Percentiles rank a stretch among this genome's conserved stretches.
phyloP scores from a whole-genome alignment of 2,329 filamentous ascomycete genomes.

The Trichoderma polysporum region DNA sequence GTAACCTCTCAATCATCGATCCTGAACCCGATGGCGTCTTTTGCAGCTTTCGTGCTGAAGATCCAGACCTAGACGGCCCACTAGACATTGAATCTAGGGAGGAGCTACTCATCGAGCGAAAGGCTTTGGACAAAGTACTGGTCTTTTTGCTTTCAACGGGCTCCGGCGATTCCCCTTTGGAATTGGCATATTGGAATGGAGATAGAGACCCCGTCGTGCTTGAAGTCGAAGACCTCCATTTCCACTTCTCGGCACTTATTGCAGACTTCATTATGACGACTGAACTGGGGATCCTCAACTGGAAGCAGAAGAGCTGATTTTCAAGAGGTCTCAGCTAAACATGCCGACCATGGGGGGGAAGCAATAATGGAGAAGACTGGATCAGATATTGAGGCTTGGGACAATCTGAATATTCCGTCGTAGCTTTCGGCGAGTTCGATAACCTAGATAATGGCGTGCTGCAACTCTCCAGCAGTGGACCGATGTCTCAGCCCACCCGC shows the following conservation, averaged over 20 bases:
- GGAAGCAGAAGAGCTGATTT: not conserved
- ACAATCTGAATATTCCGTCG: not conserved
- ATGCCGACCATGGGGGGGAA: constrained; percentile 11
- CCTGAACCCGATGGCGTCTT: constrained; percentile 41
- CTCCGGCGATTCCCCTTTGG: constrained; percentile 27
- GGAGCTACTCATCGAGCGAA: constrained; percentile 42
- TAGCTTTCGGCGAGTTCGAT: not conserved
- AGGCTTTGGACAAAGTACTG: constrained; percentile 37
- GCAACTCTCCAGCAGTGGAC: not conserved
- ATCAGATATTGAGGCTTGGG: not conserved
- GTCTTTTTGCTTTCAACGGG: constrained; percentile 36
- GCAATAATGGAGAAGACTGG: not conserved
- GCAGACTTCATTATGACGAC: constrained; percentile 9
- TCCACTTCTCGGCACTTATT: constrained; percentile 39
- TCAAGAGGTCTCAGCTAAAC: constrained; percentile 8
- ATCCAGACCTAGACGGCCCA: constrained; percentile 33
- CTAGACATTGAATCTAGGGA: constrained; percentile 42
- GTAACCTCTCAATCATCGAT: constrained; percentile 44
- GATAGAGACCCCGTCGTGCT: constrained; percentile 28
- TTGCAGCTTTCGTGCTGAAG: constrained; percentile 37
- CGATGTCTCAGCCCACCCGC: constrained; percentile 19
- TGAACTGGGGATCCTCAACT: not conserved
- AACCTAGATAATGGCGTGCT: not conserved
- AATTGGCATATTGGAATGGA: constrained; percentile 25
- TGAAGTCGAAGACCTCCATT: constrained; percentile 35